Base-by-base conservation (phyloP, 108 stramenopile species). In the Fragilariopsis cylindrus region DNA sequence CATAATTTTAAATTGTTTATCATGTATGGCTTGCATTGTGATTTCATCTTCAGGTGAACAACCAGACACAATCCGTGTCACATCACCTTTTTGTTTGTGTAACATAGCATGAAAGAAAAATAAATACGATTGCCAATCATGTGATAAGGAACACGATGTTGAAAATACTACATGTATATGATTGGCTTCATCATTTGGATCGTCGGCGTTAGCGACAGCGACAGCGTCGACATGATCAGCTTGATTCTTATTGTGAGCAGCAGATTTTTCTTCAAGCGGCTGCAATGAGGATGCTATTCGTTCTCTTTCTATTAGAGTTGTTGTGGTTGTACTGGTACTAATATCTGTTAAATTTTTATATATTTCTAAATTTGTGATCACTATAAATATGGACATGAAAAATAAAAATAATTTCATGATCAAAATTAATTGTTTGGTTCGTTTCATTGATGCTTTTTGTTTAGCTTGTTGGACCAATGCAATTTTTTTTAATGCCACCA, bases 111-210 rank as follows among this genome's bases (percentile, higher is more conserved):
- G 73, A 73, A 85, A 84, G 76, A 91, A 94, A 54, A 96, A 87
- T n/a, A 90, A 68, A 75, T 91, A 90, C 64, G 90, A 82, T 74
- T 96, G 92, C 95, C 95, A 96, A 73, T 93, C 83, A 77, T 96
- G 92, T 44, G 77, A 82, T 19, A 67, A 47, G 48, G 76, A 81
- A 83, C 97, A 98, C 46, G 78, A 75, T 4, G 94, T 97, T 19
- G 91, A 92, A 80, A 97, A 97, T 49, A 84, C 78, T 2, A 87
- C 42, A 63, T 80, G 71, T 9, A 48, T 48, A 6, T 68, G 0
- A 30, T 52, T 50, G 67, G 67, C 1, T 0, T 48, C 67, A 18
- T 68, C 48, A 19, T 11, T 63, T n/a, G 43, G 30, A 63, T 8
- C 43, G 50, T 9, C 2, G 2, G 18, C 62, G 50, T 12, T 9